phyloP scores from a whole-genome alignment of 2,329 filamentous ascomycete species.

The Fusarium clavum region DNA sequence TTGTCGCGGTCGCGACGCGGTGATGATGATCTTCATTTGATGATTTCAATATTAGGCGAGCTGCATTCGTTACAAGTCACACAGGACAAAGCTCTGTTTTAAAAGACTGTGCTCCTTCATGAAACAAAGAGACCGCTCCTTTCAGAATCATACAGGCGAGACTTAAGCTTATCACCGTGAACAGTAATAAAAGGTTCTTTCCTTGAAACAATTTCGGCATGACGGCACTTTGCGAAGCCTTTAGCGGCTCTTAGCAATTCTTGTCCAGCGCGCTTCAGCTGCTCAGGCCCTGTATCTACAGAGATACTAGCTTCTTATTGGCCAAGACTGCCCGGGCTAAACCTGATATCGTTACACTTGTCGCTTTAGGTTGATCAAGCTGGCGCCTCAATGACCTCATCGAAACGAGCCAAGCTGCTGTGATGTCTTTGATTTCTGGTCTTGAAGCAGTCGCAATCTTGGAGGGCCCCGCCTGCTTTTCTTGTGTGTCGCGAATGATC shows the following conservation, averaged over 20 bases:
- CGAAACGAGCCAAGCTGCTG: conserved; percentile 24
- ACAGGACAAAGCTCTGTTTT: not conserved
- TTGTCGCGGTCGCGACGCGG: not conserved
- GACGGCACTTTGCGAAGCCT: conserved; percentile 34
- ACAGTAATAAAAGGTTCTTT: not conserved
- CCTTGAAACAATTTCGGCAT: conserved; percentile 18
- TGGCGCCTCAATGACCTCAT: conserved; percentile 39
- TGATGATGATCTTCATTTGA: not conserved
- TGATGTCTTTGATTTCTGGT: conserved; percentile 37
- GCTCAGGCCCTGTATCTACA: conserved; percentile 13
- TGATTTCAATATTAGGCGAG: conserved; percentile 24
- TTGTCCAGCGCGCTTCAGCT: conserved; percentile 30
- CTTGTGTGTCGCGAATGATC: conserved; percentile 1
- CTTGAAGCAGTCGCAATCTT: conserved; percentile 25
- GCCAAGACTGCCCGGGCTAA: not conserved
- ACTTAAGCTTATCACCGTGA: not conserved
- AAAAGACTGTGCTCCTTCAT: not conserved
- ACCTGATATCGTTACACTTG: conserved; percentile 17
- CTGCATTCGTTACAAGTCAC: conserved; percentile 25
- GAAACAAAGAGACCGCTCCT: not conserved
- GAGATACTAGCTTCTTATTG: not conserved
- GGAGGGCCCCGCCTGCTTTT: conserved; percentile 25
- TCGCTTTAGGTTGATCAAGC: conserved; percentile 10
- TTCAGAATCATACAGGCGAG: not conserved
- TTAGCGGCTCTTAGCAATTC: conserved; percentile 34